Conservation (phyloP, 1,284 basidiomycete genomes). For the Hypsizygus ulmarius region DNA sequence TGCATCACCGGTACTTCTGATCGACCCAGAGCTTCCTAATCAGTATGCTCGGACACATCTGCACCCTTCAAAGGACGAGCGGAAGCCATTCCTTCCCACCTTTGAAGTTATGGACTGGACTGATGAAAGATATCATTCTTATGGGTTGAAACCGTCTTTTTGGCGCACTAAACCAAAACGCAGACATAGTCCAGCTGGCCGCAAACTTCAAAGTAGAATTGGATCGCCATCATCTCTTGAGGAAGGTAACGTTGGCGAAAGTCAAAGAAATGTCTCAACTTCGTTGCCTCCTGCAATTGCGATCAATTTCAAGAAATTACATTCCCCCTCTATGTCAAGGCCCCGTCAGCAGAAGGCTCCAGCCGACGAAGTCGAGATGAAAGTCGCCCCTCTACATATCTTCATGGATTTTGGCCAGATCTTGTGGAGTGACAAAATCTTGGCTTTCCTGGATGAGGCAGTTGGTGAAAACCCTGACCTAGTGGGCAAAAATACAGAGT, state of each 20-base stretch:
- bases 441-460: conserved; percentile 40
- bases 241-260: background rate
- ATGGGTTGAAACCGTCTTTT: conserved; percentile 52
- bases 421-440: conserved; percentile 36
- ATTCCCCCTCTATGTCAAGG: background rate
- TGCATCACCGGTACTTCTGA: conserved; percentile 61
- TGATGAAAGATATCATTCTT: conserved; percentile 34
- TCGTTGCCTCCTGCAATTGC: conserved; percentile 7
- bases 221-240: background rate
- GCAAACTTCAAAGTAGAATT: background rate
- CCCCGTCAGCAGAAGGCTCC: background rate
- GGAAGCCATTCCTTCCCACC: conserved; percentile 40
- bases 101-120: conserved; percentile 69
- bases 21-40: conserved; percentile 53
- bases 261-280: background rate
- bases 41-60: conserved; percentile 45
- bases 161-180: conserved; percentile 47
- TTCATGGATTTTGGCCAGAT: conserved; percentile 67
- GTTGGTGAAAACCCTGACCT: background rate
- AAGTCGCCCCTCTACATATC: conserved; percentile 62
- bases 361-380: conserved; percentile 32
- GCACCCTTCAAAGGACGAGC: conserved; percentile 34
- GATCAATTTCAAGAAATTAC: conserved; percentile 3
- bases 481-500: background rate
- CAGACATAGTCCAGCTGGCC: background rate